Evolutionary conservation across 306 rosid species (phyloP).

Genomic region (Cicer pinnatifidum): DNA sequence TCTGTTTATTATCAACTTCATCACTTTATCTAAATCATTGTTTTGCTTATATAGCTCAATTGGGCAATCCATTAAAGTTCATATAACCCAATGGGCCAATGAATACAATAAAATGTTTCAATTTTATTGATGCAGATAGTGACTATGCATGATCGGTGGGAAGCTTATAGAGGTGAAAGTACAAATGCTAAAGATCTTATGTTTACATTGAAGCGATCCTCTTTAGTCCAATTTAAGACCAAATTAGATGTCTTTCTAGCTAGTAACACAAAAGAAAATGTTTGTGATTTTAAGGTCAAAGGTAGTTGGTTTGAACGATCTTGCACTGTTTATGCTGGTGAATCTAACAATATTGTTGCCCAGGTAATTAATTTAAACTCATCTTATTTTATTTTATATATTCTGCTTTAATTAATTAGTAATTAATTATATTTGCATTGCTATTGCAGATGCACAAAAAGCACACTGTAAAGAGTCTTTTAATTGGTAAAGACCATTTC

Average conservation of each 20-base stretch:
- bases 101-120: too few relatives aligned
- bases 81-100: too few relatives aligned
- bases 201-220: constrained; percentile 50
- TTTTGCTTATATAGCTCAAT: too few relatives aligned
- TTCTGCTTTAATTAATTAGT: neutral
- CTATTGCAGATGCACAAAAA: constrained; percentile 61
- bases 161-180: constrained; percentile 63
- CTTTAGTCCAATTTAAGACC: constrained; percentile 46
- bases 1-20: too few relatives aligned
- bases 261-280: constrained; percentile 47
- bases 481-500: constrained; percentile 56
- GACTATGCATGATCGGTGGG: constrained; percentile 55
- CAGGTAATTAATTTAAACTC: constrained; percentile 42
- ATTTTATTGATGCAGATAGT: constrained; percentile 36
- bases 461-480: constrained; percentile 46
- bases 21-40: too few relatives aligned
- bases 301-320: constrained; percentile 63
- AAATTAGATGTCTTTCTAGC: constrained; percentile 59
- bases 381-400: neutral
- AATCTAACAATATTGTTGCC: constrained; percentile 53
- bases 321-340: constrained; percentile 60
- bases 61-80: too few relatives aligned
- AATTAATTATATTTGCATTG: neutral
- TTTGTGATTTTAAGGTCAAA: constrained; percentile 59
- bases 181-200: constrained; percentile 42